Evolutionary conservation across 306 rosid genomes (phyloP), one percentile per base, ranked within the genome.

Genomic region (Inga leiocalycina): DNA sequence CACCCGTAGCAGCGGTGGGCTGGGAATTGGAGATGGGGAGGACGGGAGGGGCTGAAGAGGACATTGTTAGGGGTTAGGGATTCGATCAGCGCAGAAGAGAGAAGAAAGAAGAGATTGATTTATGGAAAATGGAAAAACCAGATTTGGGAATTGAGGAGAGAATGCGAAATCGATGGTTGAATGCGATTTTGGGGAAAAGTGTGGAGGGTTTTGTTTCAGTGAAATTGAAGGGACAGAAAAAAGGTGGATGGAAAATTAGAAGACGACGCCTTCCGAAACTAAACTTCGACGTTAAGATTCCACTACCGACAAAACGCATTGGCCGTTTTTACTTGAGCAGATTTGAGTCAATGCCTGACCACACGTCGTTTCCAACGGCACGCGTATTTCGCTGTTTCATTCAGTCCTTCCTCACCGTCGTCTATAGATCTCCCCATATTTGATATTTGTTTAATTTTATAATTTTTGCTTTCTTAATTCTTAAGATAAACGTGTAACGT

Each of bases 1-100:
- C 67, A 11, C 67, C 37, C 32, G 86, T 8, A 45, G 77, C 30
- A n/a, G 75, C 22, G 73, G 88, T 13, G 80, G 93, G 34, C 24
- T 74, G 80, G 49, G 84, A 37, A 65, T 75, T 86, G 77, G 88
- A 78, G 80, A 90, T 54, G 14, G 91, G 95, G 76, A 85, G 92
- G 30, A 84, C 27, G 44, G 86, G 86, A 32, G 91, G 90, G 13
- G 87, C 61, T 12, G 80, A 10, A 14, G 92, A 24, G 22, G 89
- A 71, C 61, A 89, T 70, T 37, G 79, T 65, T 49, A 62, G 46
- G 32, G 24, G 32, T 27, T 34, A 17, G 19, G n/a, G 54, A 49
- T 39, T 8, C 43, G 76, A 81, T 82, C 78, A 16, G 44, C 37
- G 27, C 30, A 64, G 14, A 20, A 46, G 73, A 19, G 46, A 14